Evolutionary conservation across 352 stramenopile species (phyloP).

Genomic region (Phytophthora fragariae): DNA sequence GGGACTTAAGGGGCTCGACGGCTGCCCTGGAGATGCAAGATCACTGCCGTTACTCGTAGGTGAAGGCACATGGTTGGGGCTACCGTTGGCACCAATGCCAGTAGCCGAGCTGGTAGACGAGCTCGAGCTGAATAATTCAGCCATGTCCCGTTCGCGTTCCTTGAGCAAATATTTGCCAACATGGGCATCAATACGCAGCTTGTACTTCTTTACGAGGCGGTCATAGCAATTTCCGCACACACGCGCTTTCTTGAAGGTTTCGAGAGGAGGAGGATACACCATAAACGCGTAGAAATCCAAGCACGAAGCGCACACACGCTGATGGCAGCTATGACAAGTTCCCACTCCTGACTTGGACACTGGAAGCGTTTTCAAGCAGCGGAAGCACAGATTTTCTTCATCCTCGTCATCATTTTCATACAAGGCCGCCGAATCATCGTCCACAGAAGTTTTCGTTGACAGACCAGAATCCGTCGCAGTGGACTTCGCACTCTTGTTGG

Average conservation of each 20-base stretch:
- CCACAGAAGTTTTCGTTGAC: constrained; percentile 23
- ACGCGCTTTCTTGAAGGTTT: constrained; percentile 65
- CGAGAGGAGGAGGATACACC: constrained; percentile 70
- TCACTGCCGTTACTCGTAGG: constrained; percentile 19
- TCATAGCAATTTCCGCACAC: constrained; percentile 79
- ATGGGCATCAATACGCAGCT: constrained; percentile 69
- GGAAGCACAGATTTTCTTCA: constrained; percentile 70
- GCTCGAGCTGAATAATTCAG: constrained; percentile 32
- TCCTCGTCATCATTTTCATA: constrained; percentile 58
- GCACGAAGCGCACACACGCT: constrained; percentile 70
- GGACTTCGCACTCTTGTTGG: constrained; percentile 33
- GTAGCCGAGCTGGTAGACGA: constrained; percentile 16
- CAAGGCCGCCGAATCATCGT: constrained; percentile 31
- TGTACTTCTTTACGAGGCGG: constrained; percentile 68
- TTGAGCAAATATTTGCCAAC: constrained; percentile 79
- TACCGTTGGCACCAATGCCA: constrained; percentile 12
- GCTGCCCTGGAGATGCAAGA: constrained; percentile 5
- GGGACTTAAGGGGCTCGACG: constrained; percentile 15
- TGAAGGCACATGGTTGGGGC: constrained; percentile 6
- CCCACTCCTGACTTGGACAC: constrained; percentile 24
- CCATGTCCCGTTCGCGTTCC: constrained; percentile 42
- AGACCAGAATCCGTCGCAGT: constrained; percentile 20
- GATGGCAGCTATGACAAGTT: constrained; percentile 67
- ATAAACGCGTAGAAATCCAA: constrained; percentile 72
- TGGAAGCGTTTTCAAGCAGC: constrained; percentile 58